phyloP scores from a whole-genome alignment of 129 eudicot species.

The Ambrosia trifida region DNA sequence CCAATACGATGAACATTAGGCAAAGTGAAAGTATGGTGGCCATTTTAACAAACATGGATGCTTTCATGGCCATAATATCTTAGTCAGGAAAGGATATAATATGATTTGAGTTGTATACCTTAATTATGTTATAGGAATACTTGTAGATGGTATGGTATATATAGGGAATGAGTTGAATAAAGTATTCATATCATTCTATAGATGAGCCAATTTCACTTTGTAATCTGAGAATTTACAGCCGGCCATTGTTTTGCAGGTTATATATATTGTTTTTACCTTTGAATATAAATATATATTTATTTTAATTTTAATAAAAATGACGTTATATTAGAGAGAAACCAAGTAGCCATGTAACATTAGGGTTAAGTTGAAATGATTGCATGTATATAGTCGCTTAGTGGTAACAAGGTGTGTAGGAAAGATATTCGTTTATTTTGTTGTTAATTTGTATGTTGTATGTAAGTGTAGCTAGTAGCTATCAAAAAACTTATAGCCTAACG shows the following conservation, averaged over 20 bases:
- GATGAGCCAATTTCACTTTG: constrained; percentile 9
- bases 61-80: constrained; percentile 25
- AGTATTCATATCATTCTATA: background rate
- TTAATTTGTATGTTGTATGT: too few species aligned
- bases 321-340: too few species aligned
- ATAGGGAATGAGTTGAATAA: background rate
- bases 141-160: background rate
- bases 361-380: too few species aligned
- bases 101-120: background rate
- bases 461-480: too few species aligned
- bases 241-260: background rate
- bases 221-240: constrained; percentile 7
- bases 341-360: too few species aligned
- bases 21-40: constrained; percentile 23
- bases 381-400: too few species aligned
- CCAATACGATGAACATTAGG: constrained; percentile 17
- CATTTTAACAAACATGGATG: constrained; percentile 26
- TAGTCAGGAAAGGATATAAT: background rate
- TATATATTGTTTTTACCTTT: too few species aligned
- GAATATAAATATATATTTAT: too few species aligned
- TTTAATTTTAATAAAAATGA: too few species aligned
- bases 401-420: too few species aligned
- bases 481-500: too few species aligned
- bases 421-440: too few species aligned
- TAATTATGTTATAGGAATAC: background rate